These are phyloP conservation scores for Populus hybrid DNA, from an alignment of 441 rosid genomes.

Conservation along the genomic window DNA sequence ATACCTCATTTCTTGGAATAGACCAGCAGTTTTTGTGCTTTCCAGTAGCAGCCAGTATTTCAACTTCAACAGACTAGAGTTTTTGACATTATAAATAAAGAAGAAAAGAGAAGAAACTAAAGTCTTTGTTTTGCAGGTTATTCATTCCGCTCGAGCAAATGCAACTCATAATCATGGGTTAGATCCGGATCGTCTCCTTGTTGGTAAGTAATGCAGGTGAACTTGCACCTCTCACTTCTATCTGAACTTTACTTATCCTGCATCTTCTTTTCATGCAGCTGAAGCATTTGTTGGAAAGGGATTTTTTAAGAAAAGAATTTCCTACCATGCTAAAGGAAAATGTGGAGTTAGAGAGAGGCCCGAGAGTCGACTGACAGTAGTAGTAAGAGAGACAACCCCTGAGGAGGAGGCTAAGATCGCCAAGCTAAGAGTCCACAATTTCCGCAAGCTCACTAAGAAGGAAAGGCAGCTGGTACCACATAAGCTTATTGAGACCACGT, in stretches of 20 bases:
- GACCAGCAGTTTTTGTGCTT: not conserved
- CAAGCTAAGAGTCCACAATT: no score
- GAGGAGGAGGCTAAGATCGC: no score
- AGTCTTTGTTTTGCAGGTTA: constrained; percentile 44
- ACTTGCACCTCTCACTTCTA: not conserved
- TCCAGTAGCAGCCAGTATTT: not conserved
- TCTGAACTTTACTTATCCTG: not conserved
- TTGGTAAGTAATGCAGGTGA: constrained; percentile 46
- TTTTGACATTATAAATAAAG: not conserved
- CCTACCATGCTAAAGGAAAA: constrained; percentile 64
- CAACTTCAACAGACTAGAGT: not conserved
- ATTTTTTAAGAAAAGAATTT: constrained; percentile 52
- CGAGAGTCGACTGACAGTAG: no score
- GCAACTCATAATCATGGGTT: constrained; percentile 91
- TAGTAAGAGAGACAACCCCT: no score
- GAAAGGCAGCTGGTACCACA: no score
- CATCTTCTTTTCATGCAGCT: constrained; percentile 16
- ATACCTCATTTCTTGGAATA: not conserved
- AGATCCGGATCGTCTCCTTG: constrained; percentile 75
- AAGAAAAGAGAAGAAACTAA: not conserved
- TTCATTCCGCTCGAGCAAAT: constrained; percentile 89
- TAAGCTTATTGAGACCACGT: no score
- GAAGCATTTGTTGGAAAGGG: constrained; percentile 69
- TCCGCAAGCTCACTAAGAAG: no score
- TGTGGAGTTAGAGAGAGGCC: constrained; percentile 36